These are phyloP conservation scores for Sideroxylon spinosum DNA, from an alignment of 179 eudicot genomes.

Conservation along the genomic window DNA sequence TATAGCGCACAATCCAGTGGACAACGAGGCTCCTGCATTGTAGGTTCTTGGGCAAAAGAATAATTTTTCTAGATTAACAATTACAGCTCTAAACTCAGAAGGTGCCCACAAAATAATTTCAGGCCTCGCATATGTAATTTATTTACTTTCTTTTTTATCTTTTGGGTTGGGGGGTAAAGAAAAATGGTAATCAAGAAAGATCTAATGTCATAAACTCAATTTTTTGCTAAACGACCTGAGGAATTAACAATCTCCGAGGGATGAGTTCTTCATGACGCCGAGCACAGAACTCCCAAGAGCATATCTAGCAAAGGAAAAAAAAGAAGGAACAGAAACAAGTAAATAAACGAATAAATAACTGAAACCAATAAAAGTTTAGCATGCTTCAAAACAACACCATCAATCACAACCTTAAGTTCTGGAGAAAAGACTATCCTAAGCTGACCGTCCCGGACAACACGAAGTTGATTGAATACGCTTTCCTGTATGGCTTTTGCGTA, in stretches of 20 bases:
- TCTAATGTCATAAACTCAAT: background rate
- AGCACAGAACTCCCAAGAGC: constrained; percentile 99
- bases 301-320: constrained; percentile 45
- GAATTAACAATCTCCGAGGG: constrained; percentile 78
- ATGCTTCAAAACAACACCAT: constrained; percentile 6
- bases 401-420: constrained; percentile 62
- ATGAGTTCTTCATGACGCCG: constrained; percentile 87
- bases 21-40: no score
- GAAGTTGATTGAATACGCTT: constrained; percentile 95
- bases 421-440: constrained; percentile 89
- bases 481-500: constrained; percentile 98
- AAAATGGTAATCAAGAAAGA: background rate
- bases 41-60: background rate
- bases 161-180: background rate
- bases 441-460: constrained; percentile 98
- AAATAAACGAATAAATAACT: constrained; percentile 9
- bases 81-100: background rate
- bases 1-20: no score
- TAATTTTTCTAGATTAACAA: background rate
- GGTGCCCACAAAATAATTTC: no score
- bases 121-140: no score
- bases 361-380: background rate
- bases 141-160: no score
- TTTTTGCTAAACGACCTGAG: constrained; percentile 47
- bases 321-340: constrained; percentile 7